phyloP scores from a whole-genome alignment of 2,329 filamentous ascomycete genomes.

The Grosmannia penicillata region DNA sequence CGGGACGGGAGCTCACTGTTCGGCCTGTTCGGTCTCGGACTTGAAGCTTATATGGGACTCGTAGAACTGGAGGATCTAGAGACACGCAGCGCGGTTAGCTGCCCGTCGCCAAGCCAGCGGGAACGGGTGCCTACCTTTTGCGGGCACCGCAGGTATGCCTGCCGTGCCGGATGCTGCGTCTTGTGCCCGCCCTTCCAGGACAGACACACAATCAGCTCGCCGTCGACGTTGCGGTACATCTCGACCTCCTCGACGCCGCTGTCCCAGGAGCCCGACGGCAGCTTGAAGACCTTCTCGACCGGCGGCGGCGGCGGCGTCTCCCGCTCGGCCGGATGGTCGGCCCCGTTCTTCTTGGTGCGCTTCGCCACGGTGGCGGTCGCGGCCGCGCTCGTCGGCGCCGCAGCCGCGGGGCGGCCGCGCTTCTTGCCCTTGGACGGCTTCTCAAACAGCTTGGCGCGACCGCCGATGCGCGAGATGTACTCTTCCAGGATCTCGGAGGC shows the following conservation, averaged over 20 bases:
- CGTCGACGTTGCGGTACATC: constrained; percentile 52
- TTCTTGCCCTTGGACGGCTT: constrained; percentile 40
- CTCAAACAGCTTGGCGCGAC: constrained; percentile 39
- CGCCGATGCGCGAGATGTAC: constrained; percentile 50
- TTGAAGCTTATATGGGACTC: constrained; percentile 36
- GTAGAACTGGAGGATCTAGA: constrained; percentile 37
- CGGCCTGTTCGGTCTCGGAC: neutral
- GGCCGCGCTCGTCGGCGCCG: constrained; percentile 17
- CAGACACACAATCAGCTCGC: constrained; percentile 50
- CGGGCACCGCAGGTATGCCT: constrained; percentile 62
- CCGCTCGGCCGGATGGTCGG: constrained; percentile 31
- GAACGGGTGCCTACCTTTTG: constrained; percentile 45
- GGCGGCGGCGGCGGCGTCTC: constrained; percentile 31
- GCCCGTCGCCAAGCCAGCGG: neutral
- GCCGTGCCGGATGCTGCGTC: constrained; percentile 54
- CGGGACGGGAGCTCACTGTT: too few relatives aligned
- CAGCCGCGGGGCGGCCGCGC: constrained; percentile 32
- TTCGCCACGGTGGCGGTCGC: constrained; percentile 24
- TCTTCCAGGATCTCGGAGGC: constrained; percentile 45
- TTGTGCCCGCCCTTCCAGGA: constrained; percentile 62
- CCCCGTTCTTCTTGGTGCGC: constrained; percentile 29
- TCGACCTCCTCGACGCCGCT: constrained; percentile 56
- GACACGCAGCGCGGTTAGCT: neutral
- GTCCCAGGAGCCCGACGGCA: constrained; percentile 65
- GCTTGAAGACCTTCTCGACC: constrained; percentile 38